phyloP scores from a whole-genome alignment of 306 rosid genomes.

The Cyamopsis tetragonoloba region DNA sequence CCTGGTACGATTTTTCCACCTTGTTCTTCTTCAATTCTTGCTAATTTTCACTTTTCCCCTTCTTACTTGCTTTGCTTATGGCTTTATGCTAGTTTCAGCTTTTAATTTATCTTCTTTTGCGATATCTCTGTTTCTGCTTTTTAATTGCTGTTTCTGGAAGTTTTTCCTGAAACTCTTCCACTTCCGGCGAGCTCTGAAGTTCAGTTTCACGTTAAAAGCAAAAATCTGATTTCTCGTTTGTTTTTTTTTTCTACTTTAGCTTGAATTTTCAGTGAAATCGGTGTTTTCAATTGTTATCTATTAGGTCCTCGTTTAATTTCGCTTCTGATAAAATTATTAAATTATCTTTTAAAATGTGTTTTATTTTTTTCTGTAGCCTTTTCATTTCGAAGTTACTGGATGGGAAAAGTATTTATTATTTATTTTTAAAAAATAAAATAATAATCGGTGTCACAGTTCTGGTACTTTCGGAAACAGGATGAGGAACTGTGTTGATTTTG shows the following conservation, averaged over 20 bases:
- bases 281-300: background rate
- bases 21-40: conserved; percentile 5
- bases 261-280: background rate
- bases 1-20: conserved; percentile 42
- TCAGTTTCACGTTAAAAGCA: background rate
- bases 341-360: background rate
- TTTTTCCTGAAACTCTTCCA: background rate
- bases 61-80: background rate
- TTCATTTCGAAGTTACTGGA: too few species aligned
- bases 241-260: conserved; percentile 1
- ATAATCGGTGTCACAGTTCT: conserved; percentile 4
- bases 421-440: background rate
- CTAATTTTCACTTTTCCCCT: background rate
- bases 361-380: background rate
- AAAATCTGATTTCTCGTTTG: background rate
- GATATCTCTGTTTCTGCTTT: background rate
- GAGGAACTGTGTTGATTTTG: conserved; percentile 35
- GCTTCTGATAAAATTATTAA: too few species aligned
- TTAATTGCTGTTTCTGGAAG: background rate
- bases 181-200: background rate
- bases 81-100: background rate
- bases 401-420: too few species aligned
- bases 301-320: background rate
- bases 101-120: background rate
- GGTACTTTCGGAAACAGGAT: conserved; percentile 27